phyloP scores from a whole-genome alignment of 441 rosid genomes.

The Bocquillonia castaneifolia region DNA sequence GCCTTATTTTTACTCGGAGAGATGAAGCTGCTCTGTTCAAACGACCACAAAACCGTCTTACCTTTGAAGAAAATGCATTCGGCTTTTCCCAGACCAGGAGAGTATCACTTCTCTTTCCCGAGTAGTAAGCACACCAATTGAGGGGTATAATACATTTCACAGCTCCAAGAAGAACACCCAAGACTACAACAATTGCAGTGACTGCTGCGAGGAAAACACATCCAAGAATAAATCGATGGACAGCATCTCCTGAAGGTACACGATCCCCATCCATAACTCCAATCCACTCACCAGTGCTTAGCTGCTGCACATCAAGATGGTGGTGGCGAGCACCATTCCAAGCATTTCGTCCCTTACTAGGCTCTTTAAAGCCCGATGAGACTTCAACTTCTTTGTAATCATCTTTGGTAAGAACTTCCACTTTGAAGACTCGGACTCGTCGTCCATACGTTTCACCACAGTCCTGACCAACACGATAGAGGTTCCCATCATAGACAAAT shows the following conservation, averaged over 20 bases:
- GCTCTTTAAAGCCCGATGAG: constrained; percentile 40
- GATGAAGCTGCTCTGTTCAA: constrained; percentile 57
- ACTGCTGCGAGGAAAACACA: constrained; percentile 61
- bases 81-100: constrained; percentile 47
- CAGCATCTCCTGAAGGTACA: constrained; percentile 65
- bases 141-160: constrained; percentile 81
- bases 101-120: constrained; percentile 54
- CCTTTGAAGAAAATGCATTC: constrained; percentile 46
- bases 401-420: constrained; percentile 56
- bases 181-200: constrained; percentile 38
- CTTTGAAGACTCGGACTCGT: constrained; percentile 51
- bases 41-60: constrained; percentile 61
- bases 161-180: constrained; percentile 62
- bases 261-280: constrained; percentile 90
- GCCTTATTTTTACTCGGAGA: constrained; percentile 57
- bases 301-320: constrained; percentile 75
- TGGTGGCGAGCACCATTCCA: constrained; percentile 89
- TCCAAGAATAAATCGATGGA: constrained; percentile 56
- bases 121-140: constrained; percentile 64
- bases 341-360: constrained; percentile 58
- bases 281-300: constrained; percentile 76
- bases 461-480: constrained; percentile 91
- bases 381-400: constrained; percentile 78
- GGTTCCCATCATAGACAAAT: constrained; percentile 56
- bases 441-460: constrained; percentile 83